These are phyloP conservation scores for Cercospora sp. DNA, from an alignment of 2,329 filamentous ascomycete species.

Conservation along the genomic window DNA sequence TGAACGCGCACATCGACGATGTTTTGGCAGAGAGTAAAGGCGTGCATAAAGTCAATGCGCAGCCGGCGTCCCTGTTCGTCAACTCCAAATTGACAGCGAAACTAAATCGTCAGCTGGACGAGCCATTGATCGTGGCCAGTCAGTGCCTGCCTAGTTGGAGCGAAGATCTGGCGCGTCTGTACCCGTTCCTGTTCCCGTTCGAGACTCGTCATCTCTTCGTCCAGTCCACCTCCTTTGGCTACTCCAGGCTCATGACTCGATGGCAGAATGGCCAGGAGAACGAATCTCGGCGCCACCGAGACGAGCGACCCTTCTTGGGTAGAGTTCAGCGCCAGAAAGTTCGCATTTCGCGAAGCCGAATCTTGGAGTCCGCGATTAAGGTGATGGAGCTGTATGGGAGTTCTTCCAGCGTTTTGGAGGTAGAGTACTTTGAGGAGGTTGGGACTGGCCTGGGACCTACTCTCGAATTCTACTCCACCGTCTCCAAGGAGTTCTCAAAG, in stretches of 20 bases:
- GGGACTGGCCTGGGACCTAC: conserved; percentile 94
- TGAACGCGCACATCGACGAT: conserved; percentile 92
- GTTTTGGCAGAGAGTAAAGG: conserved; percentile 74
- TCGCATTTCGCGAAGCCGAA: conserved; percentile 91
- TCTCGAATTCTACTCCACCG: conserved; percentile 95
- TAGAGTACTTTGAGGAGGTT: conserved; percentile 98
- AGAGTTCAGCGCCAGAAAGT: conserved; percentile 94
- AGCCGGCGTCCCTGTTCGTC: conserved; percentile 90
- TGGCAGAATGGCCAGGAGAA: conserved; percentile 93
- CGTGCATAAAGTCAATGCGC: conserved; percentile 66
- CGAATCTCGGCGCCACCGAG: conserved; percentile 75
- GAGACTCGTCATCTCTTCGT: conserved; percentile 96
- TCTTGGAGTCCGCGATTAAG: conserved; percentile 93
- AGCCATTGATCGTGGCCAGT: conserved; percentile 94
- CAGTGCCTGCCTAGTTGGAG: conserved; percentile 95
- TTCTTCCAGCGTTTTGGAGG: conserved; percentile 93
- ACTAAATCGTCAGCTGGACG: conserved; percentile 92
- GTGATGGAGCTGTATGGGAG: conserved; percentile 98
- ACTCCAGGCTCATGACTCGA: conserved; percentile 92
- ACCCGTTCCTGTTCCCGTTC: conserved; percentile 96
- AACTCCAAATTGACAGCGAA: conserved; percentile 98
- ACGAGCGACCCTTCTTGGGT: conserved; percentile 88
- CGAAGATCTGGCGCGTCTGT: conserved; percentile 87
- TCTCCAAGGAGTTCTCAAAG: conserved; percentile 95
- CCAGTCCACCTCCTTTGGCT: conserved; percentile 97